Conservation (phyloP, 768 basidiomycete species). For the Pulveroboletus sp. region DNA sequence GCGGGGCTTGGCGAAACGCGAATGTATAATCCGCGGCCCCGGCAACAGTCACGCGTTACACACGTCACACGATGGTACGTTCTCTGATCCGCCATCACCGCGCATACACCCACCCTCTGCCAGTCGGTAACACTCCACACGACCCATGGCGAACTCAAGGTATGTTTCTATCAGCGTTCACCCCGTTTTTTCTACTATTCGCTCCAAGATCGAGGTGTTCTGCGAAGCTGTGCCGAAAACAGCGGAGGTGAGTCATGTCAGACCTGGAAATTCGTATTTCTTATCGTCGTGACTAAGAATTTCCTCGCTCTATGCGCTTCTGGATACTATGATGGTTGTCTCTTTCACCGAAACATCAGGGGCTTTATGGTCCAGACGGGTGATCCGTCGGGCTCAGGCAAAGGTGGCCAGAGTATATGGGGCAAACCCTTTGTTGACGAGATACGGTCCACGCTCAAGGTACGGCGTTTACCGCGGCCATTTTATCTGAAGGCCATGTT, state of each 20-base stretch:
- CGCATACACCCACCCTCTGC: slow-evolving; percentile 12
- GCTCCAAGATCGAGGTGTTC: slow-evolving; percentile 84
- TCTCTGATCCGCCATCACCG: slow-evolving; percentile 22
- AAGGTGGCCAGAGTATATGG: slow-evolving; percentile 97
- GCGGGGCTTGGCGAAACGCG: not conserved
- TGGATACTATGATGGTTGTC: slow-evolving; percentile 76
- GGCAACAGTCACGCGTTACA: slow-evolving; percentile 24
- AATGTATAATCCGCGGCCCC: too few species aligned
- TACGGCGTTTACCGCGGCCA: slow-evolving; percentile 29
- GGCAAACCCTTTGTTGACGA: slow-evolving; percentile 90
- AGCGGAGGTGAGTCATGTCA: slow-evolving; percentile 66
- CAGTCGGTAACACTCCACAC: slow-evolving; percentile 96
- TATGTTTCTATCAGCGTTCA: slow-evolving; percentile 29
- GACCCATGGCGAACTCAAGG: slow-evolving; percentile 93
- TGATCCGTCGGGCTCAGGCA: slow-evolving; percentile 87
- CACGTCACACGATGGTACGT: slow-evolving; percentile 29
- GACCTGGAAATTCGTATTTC: not conserved
- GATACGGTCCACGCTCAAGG: slow-evolving; percentile 91
- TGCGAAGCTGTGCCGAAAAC: slow-evolving; percentile 96
- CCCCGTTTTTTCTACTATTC: not conserved
- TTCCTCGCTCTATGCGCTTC: slow-evolving; percentile 94
- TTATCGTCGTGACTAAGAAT: slow-evolving; percentile 53
- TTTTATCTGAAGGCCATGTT: not conserved
- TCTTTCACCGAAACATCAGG: slow-evolving; percentile 95
- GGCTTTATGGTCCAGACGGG: slow-evolving; percentile 96